These are phyloP conservation scores for Thraustotheca clavata DNA, from an alignment of 352 stramenopile genomes.

Conservation along the genomic window DNA sequence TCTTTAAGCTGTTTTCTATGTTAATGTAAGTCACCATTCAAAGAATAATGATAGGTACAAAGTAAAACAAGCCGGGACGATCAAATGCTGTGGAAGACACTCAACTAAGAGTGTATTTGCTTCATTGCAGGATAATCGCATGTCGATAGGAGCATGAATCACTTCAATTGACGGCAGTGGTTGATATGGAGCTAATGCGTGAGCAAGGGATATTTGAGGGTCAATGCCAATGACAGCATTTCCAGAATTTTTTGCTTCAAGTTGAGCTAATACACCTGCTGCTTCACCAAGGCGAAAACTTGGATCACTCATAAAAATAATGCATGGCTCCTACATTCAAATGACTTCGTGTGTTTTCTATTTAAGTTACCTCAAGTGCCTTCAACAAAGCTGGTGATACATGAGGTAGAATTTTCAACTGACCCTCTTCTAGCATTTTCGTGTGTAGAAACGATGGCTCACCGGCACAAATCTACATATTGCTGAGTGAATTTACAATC, in stretches of 20 bases:
- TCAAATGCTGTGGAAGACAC: slow-evolving; percentile 56
- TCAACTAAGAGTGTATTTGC: slow-evolving; percentile 80
- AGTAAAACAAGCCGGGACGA: slow-evolving; percentile 59
- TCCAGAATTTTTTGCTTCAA: slow-evolving; percentile 40
- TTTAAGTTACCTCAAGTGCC: slow-evolving; percentile 41
- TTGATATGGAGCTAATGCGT: slow-evolving; percentile 49
- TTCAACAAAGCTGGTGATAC: slow-evolving; percentile 36
- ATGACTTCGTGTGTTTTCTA: not conserved
- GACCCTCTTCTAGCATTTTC: slow-evolving; percentile 36
- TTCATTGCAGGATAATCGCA: slow-evolving; percentile 70
- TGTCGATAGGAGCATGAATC: slow-evolving; percentile 66
- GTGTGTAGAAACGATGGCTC: slow-evolving; percentile 66
- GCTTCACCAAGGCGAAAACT: slow-evolving; percentile 51
- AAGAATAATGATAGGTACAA: not conserved
- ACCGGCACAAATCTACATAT: slow-evolving; percentile 37
- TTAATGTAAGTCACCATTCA: not conserved
- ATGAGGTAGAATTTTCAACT: slow-evolving; percentile 38
- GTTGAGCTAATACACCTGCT: slow-evolving; percentile 42
- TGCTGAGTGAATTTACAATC: too few relatives aligned
- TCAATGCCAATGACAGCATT: slow-evolving; percentile 73
- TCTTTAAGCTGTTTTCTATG: slow-evolving; percentile 24
- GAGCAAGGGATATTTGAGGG: slow-evolving; percentile 38
- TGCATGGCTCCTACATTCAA: slow-evolving; percentile 27
- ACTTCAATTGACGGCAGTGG: slow-evolving; percentile 57
- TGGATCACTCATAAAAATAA: slow-evolving; percentile 69